These are phyloP conservation scores for Chrysosphaeria jannelii DNA, from an alignment of 2,329 filamentous ascomycete genomes.

Conservation along the genomic window DNA sequence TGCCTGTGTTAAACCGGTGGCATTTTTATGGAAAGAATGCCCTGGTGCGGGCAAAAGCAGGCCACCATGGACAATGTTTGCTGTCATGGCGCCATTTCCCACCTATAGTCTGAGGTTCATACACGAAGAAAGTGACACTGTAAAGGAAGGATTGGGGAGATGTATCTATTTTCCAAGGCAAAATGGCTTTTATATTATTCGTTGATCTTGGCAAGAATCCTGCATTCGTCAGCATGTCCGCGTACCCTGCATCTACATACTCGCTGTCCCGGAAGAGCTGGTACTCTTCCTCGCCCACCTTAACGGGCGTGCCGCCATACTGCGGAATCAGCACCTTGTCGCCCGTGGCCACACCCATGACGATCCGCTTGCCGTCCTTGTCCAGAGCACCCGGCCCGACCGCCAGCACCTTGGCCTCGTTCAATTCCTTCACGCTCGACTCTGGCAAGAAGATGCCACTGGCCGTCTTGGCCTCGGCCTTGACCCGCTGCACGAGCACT, in stretches of 20 bases:
- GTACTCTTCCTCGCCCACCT: slow-evolving; percentile 93
- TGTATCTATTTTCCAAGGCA: too few species aligned
- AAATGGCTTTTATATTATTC: too few species aligned
- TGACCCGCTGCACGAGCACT: slow-evolving; percentile 90
- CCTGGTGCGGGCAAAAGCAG: too few species aligned
- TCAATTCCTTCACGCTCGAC: slow-evolving; percentile 88
- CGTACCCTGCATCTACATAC: slow-evolving; percentile 26
- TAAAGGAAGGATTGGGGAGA: too few species aligned
- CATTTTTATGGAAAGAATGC: too few species aligned
- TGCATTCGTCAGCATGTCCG: slow-evolving; percentile 10
- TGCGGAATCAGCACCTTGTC: slow-evolving; percentile 92
- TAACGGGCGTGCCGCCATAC: slow-evolving; percentile 85
- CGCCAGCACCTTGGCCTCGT: slow-evolving; percentile 86
- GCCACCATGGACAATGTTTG: too few species aligned
- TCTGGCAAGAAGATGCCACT: slow-evolving; percentile 94
- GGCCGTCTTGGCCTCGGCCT: slow-evolving; percentile 89
- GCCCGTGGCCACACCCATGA: slow-evolving; percentile 53
- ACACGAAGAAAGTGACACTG: too few species aligned
- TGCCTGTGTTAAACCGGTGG: too few species aligned
- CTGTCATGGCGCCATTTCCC: too few species aligned
- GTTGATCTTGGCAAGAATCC: slow-evolving; percentile 96
- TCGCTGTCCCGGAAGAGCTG: slow-evolving; percentile 91
- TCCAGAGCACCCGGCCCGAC: slow-evolving; percentile 73
- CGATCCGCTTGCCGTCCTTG: slow-evolving; percentile 65
- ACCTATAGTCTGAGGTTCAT: too few species aligned